phyloP scores from a whole-genome alignment of 352 stramenopile genomes.

The Halophytophthora polymorphica region DNA sequence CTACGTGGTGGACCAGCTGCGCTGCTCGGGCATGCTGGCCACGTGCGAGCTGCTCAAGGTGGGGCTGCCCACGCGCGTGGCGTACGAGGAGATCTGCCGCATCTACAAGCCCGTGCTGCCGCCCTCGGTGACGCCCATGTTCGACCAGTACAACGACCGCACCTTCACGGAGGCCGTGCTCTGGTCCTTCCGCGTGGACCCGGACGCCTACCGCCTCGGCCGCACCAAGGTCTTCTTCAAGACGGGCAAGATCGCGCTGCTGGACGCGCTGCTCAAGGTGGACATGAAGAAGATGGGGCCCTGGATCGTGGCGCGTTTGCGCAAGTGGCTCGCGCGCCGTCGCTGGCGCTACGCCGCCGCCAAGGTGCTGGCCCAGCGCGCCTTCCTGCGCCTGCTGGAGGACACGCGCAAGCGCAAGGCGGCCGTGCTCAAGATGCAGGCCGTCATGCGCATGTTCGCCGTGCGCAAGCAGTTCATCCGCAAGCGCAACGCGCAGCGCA shows the following conservation, averaged over 20 bases:
- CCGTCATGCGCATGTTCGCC: conserved; percentile 83
- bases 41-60: conserved; percentile 92
- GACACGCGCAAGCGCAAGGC: conserved; percentile 69
- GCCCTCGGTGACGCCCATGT: conserved; percentile 75
- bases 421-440: conserved; percentile 80
- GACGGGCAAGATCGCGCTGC: conserved; percentile 87
- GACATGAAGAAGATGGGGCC: conserved; percentile 88
- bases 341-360: conserved; percentile 85
- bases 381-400: conserved; percentile 79
- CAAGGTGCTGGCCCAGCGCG: conserved; percentile 81
- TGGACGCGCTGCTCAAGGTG: conserved; percentile 85
- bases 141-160: conserved; percentile 76
- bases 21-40: conserved; percentile 86
- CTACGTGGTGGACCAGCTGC: conserved; percentile 89
- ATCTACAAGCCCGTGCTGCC: conserved; percentile 83
- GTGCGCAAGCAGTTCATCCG: conserved; percentile 83
- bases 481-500: conserved; percentile 63
- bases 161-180: conserved; percentile 88
- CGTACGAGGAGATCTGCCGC: conserved; percentile 88
- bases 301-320: conserved; percentile 84
- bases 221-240: conserved; percentile 92
- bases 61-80: conserved; percentile 85
- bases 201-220: conserved; percentile 84
- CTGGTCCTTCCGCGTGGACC: conserved; percentile 88
- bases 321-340: conserved; percentile 82